phyloP scores from a whole-genome alignment of 306 rosid species.

The Hippophae gyantsensis region DNA sequence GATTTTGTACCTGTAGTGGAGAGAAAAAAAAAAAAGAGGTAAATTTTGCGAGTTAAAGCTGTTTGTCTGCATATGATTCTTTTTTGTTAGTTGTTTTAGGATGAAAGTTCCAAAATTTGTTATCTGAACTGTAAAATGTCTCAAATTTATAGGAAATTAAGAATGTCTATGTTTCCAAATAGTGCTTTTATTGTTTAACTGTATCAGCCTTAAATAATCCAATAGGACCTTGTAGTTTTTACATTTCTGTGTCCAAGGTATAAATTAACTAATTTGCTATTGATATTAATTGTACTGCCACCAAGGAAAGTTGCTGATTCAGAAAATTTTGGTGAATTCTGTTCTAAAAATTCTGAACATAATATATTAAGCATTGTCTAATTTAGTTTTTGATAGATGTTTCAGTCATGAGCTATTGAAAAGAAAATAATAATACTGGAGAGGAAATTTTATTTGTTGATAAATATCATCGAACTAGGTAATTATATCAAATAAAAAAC shows the following conservation, averaged over 20 bases:
- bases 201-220: not conserved
- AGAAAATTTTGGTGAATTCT: not conserved
- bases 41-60: slow-evolving; percentile 27
- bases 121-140: slow-evolving; percentile 26
- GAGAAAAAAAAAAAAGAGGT: slow-evolving; percentile 4
- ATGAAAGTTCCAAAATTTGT: slow-evolving; percentile 18
- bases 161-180: slow-evolving; percentile 9
- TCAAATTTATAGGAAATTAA: slow-evolving; percentile 6
- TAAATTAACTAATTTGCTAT: not conserved
- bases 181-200: not conserved
- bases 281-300: not conserved
- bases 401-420: too few species aligned
- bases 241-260: too few species aligned
- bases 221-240: not conserved
- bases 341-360: too few species aligned
- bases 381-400: too few species aligned
- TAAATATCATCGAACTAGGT: too few species aligned
- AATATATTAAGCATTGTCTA: too few species aligned
- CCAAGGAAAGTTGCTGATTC: not conserved
- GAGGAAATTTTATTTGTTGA: too few species aligned
- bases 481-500: too few species aligned
- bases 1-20: not conserved
- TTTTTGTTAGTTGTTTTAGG: slow-evolving; percentile 28
- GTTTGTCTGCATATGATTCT: slow-evolving; percentile 29
- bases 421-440: too few species aligned